These are phyloP conservation scores for Solanum appendiculatum DNA, from an alignment of 257 asterid genomes.

Conservation along the genomic window DNA sequence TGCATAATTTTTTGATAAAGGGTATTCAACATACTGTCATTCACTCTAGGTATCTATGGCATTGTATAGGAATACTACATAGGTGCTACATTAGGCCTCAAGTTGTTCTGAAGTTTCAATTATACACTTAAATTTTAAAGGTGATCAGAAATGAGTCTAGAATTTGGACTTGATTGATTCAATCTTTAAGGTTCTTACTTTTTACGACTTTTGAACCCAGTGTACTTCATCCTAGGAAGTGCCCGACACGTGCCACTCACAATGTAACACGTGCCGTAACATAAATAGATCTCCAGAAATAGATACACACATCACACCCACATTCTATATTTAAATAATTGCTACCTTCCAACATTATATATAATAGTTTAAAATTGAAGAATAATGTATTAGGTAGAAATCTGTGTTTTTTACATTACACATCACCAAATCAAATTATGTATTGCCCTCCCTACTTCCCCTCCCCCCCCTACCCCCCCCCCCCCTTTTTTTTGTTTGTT, in stretches of 20 bases:
- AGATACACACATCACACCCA: neutral
- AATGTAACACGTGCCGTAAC: neutral
- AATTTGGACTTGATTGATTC: neutral
- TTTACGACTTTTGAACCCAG: neutral
- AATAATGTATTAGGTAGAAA: neutral
- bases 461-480: neutral
- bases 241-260: neutral
- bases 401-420: neutral
- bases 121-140: neutral
- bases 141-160: neutral
- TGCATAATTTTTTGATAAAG: neutral
- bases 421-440: neutral
- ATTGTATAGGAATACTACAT: neutral
- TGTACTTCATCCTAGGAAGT: neutral
- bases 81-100: neutral
- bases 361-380: neutral
- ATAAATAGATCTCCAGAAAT: too few species aligned
- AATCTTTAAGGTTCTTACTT: neutral
- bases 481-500: neutral
- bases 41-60: neutral
- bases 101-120: neutral
- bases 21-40: neutral
- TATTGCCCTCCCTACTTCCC: rapidly evolving
- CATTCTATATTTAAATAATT: neutral
- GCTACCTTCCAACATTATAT: neutral